Evolutionary conservation across 2,329 filamentous ascomycete species (phyloP).

Genomic region (Colletotrichum navitas): DNA sequence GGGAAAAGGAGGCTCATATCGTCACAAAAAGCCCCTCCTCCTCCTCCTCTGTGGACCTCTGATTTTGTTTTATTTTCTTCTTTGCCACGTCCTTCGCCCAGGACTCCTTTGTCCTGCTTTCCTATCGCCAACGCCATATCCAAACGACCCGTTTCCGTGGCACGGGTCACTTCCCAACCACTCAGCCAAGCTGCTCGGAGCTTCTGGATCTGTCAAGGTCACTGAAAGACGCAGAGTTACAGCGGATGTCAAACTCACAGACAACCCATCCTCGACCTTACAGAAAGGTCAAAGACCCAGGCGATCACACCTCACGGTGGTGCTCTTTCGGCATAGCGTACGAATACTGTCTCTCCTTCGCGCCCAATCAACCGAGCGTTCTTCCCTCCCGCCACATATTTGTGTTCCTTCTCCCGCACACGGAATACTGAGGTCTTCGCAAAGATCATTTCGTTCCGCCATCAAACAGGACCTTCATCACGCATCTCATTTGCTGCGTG

Average conservation of each 20-base stretch:
- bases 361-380: slow-evolving; percentile 25
- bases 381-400: slow-evolving; percentile 17
- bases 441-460: neutral
- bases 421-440: neutral
- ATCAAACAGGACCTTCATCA: slow-evolving; percentile 16
- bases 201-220: slow-evolving; percentile 28
- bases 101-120: slow-evolving; percentile 21
- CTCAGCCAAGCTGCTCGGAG: slow-evolving; percentile 17
- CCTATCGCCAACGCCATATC: slow-evolving; percentile 15
- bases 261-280: slow-evolving; percentile 9
- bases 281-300: slow-evolving; percentile 22
- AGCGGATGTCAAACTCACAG: slow-evolving; percentile 14
- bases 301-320: slow-evolving; percentile 33
- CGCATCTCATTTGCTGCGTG: slow-evolving; percentile 28
- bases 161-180: slow-evolving; percentile 11
- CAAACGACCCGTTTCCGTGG: slow-evolving; percentile 14
- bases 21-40: slow-evolving; percentile 41
- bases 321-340: slow-evolving; percentile 26
- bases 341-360: slow-evolving; percentile 1
- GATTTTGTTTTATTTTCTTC: neutral
- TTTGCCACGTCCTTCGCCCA: neutral
- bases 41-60: slow-evolving; percentile 30
- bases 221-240: slow-evolving; percentile 17
- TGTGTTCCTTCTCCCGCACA: slow-evolving; percentile 19
- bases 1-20: slow-evolving; percentile 36